Conservation (phyloP, 768 basidiomycete genomes). For the Mycena olivaceomarginata region DNA sequence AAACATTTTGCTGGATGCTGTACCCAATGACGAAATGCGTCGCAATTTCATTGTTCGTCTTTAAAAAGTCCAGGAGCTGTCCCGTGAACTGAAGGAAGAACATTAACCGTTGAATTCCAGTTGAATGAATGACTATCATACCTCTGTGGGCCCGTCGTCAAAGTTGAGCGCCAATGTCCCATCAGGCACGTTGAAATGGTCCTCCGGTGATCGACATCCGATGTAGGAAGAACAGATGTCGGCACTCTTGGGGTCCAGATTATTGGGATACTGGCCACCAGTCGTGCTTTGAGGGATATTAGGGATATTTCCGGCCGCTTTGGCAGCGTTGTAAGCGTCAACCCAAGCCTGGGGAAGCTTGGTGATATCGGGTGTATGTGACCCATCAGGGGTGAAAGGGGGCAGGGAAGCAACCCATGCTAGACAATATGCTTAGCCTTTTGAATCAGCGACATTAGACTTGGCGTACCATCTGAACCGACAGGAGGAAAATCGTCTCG, state of each 20-base stretch:
- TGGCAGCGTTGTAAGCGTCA: constrained; percentile 1
- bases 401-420: constrained; percentile 6
- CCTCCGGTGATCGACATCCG: neutral
- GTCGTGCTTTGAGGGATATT: neutral
- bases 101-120: neutral
- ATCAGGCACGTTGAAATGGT: constrained; percentile 9
- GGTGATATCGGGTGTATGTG: neutral
- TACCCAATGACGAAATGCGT: constrained; percentile 6
- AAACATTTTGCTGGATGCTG: constrained; percentile 2
- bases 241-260: neutral
- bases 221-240: constrained; percentile 6
- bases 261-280: constrained; percentile 3
- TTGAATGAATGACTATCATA: neutral
- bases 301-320: neutral
- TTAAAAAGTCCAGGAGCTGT: neutral
- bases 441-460: neutral
- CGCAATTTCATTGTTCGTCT: constrained; percentile 2
- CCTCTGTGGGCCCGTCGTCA: constrained; percentile 8
- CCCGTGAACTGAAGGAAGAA: constrained; percentile 3
- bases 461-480: constrained; percentile 1
- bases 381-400: neutral
- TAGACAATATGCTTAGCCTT: neutral
- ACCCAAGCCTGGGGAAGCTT: constrained; percentile 6
- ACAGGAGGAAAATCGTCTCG: constrained; percentile 6
- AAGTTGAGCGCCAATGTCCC: constrained; percentile 1